Evolutionary conservation across 176 grass and related monocot species (phyloP).

Genomic region (Tillandsia fasciculata): DNA sequence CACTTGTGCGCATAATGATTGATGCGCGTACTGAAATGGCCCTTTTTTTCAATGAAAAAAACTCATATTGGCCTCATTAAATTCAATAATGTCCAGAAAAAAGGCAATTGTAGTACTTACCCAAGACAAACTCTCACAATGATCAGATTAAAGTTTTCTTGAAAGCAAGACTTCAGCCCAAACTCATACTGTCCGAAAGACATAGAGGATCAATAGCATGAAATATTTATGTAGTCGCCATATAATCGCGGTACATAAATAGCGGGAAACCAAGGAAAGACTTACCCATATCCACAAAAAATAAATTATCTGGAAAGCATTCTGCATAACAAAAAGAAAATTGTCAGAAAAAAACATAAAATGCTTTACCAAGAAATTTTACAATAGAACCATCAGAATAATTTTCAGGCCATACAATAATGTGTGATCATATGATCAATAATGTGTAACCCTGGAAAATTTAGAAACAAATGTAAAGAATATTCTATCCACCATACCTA

Average conservation of each 20-base stretch:
- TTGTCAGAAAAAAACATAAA: not conserved
- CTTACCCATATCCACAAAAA: constrained; percentile 95
- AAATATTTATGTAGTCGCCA: not conserved
- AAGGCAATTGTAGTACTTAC: constrained; percentile 29
- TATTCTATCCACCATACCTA: not conserved
- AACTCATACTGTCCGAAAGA: constrained; percentile 67
- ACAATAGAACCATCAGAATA: not conserved
- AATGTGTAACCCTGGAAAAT: not conserved
- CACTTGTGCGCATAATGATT: no score
- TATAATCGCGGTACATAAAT: not conserved
- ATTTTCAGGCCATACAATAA: not conserved
- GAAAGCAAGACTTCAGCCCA: constrained; percentile 85
- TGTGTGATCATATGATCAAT: not conserved
- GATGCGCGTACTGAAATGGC: not conserved
- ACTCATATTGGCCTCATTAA: not conserved
- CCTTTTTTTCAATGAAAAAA: not conserved
- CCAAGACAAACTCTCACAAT: constrained; percentile 59
- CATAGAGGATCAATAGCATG: not conserved
- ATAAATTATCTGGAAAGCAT: constrained; percentile 88
- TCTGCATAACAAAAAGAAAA: constrained; percentile 37
- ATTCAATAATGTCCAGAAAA: not conserved
- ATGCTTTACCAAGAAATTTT: constrained; percentile 5
- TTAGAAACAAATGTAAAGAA: not conserved
- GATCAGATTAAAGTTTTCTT: constrained; percentile 49
- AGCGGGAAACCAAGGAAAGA: not conserved